A percentile compares a stretch with the other conserved stretches of the same genome.
Evolutionary conservation across 805 yeast genomes (phyloP).

Genomic region (Saccharomycopsis selenospora): DNA sequence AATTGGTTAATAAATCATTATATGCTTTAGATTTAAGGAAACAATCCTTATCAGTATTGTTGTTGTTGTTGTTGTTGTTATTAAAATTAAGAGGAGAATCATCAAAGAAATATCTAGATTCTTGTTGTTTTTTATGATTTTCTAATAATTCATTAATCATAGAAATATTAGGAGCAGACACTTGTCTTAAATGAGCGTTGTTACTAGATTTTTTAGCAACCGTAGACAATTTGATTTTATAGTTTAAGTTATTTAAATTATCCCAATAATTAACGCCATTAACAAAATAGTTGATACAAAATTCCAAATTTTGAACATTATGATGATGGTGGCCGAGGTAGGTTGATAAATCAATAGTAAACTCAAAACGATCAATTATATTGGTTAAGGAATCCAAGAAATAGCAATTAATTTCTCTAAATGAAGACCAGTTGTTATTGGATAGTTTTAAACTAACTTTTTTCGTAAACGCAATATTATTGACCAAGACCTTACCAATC

Average conservation of each 20-base stretch:
- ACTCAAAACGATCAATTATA: constrained; percentile 25
- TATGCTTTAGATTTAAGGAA: constrained; percentile 8
- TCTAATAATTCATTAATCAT: constrained; percentile 13
- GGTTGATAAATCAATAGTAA: constrained; percentile 30
- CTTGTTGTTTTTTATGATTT: not conserved
- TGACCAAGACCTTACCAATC: constrained; percentile 39
- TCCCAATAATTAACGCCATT: constrained; percentile 19
- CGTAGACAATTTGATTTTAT: constrained; percentile 21
- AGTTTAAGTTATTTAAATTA: constrained; percentile 18
- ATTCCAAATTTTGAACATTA: constrained; percentile 7
- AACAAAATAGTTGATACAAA: constrained; percentile 18
- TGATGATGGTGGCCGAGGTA: constrained; percentile 4
- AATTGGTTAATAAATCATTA: constrained; percentile 15
- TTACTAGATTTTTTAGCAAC: not conserved
- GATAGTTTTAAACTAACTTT: constrained; percentile 34
- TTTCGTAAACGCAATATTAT: constrained; percentile 36
- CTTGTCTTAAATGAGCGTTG: constrained; percentile 5
- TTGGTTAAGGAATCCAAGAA: constrained; percentile 24
- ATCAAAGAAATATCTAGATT: constrained; percentile 8
- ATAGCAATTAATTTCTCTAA: constrained; percentile 34
- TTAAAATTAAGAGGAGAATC: constrained; percentile 9
- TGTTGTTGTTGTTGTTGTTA: not conserved
- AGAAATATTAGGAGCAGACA: constrained; percentile 12
- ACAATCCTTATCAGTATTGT: not conserved
- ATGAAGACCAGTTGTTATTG: constrained; percentile 36